These are phyloP conservation scores for Monosporozyma servazzii DNA, from an alignment of 805 yeast species.

Conservation along the genomic window DNA sequence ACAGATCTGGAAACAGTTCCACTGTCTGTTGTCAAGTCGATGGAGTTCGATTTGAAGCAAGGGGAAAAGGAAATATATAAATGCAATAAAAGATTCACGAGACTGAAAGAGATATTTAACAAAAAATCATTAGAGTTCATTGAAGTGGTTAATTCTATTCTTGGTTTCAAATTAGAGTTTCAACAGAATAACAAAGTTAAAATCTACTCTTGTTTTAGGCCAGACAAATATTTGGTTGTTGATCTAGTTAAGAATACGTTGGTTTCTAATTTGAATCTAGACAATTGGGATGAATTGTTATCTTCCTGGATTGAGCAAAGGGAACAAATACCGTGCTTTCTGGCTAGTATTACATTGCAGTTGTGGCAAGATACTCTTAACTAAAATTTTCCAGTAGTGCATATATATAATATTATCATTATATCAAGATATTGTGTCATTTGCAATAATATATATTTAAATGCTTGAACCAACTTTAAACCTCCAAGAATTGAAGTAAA, in stretches of 20 bases:
- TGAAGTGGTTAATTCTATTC: slow-evolving; percentile 51
- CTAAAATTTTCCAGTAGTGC: neutral
- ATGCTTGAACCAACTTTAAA: no score
- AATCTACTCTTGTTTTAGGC: slow-evolving; percentile 39
- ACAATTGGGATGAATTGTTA: slow-evolving; percentile 43
- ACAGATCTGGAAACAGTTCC: slow-evolving; percentile 38
- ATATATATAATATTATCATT: neutral
- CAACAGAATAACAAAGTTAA: slow-evolving; percentile 47
- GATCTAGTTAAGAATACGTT: slow-evolving; percentile 48
- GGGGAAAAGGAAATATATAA: slow-evolving; percentile 41
- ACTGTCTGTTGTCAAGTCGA: slow-evolving; percentile 51
- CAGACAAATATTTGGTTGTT: slow-evolving; percentile 40
- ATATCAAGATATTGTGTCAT: neutral
- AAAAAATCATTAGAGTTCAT: slow-evolving; percentile 65
- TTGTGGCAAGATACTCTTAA: slow-evolving; percentile 39
- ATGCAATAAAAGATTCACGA: slow-evolving; percentile 40
- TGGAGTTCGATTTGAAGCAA: slow-evolving; percentile 43
- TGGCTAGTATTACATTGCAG: slow-evolving; percentile 64
- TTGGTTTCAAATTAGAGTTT: slow-evolving; percentile 71
- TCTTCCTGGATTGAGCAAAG: slow-evolving; percentile 59
- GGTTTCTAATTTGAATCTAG: slow-evolving; percentile 35
- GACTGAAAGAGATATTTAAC: slow-evolving; percentile 49
- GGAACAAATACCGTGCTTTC: slow-evolving; percentile 65
- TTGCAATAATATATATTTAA: no score
- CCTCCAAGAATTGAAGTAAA: no score